These are phyloP conservation scores for Willaertia magna DNA, from an alignment of 208 protist species.

Conservation along the genomic window DNA sequence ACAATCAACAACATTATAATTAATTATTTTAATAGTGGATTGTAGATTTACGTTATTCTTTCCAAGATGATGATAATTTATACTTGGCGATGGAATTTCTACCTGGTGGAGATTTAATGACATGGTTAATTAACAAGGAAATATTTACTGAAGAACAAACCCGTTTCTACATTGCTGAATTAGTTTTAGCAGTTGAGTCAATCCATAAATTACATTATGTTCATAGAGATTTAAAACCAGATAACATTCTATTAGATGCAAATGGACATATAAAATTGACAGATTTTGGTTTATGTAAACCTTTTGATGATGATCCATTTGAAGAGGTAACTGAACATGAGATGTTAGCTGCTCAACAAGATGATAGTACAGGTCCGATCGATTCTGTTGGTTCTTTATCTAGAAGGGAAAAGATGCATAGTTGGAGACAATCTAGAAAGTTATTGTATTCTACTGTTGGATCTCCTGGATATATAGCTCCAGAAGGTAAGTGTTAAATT, in stretches of 20 bases:
- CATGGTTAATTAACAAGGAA: constrained; percentile 74
- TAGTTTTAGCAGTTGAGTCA: constrained; percentile 62
- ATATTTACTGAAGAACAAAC: constrained; percentile 57
- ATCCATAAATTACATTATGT: constrained; percentile 56
- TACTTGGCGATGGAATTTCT: constrained; percentile 87
- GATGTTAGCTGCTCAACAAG: background rate
- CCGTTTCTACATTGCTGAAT: constrained; percentile 67
- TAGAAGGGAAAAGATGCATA: constrained; percentile 24
- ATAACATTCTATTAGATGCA: constrained; percentile 60
- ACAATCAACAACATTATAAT: constrained; percentile 27
- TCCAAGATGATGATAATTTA: constrained; percentile 62
- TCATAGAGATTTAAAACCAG: constrained; percentile 71
- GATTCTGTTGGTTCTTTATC: background rate
- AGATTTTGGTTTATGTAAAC: constrained; percentile 14
- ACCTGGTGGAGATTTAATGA: constrained; percentile 84
- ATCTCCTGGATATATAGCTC: constrained; percentile 60
- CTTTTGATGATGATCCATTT: background rate
- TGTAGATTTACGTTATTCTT: constrained; percentile 61
- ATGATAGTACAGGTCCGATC: background rate
- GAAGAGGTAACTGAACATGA: background rate
- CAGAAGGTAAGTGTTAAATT: constrained; percentile 8
- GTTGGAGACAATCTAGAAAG: constrained; percentile 21
- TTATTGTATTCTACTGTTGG: constrained; percentile 60
- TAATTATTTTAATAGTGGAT: constrained; percentile 47
- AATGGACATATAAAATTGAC: constrained; percentile 65